phyloP scores from a whole-genome alignment of 2,329 filamentous ascomycete genomes.

The Fusarium poae region DNA sequence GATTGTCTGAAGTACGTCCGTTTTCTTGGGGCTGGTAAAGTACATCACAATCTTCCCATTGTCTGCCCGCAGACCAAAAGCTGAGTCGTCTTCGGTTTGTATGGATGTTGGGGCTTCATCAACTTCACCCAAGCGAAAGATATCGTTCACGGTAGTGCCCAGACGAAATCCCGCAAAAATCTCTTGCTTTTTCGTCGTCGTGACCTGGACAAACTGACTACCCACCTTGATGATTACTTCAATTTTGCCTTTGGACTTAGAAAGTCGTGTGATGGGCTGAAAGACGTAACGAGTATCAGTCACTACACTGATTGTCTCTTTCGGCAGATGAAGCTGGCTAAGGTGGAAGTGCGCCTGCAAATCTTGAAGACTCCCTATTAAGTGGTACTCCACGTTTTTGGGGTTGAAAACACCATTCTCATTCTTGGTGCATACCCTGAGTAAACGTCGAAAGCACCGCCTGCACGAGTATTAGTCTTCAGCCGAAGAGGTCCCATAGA shows the following conservation, averaged over 20 bases:
- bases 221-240: conserved; percentile 77
- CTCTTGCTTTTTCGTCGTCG: conserved; percentile 76
- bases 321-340: conserved; percentile 74
- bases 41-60: conserved; percentile 79
- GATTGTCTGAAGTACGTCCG: conserved; percentile 73
- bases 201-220: conserved; percentile 77
- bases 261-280: conserved; percentile 73
- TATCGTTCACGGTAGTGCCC: conserved; percentile 75
- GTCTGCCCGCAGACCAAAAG: conserved; percentile 76
- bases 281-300: conserved; percentile 75
- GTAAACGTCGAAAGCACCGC: conserved; percentile 74
- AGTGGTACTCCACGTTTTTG: conserved; percentile 73
- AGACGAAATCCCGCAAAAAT: conserved; percentile 72
- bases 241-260: conserved; percentile 77
- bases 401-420: conserved; percentile 73
- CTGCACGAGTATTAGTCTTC: conserved; percentile 41
- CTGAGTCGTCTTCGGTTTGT: conserved; percentile 74
- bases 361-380: conserved; percentile 75
- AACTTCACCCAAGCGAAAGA: conserved; percentile 75
- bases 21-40: conserved; percentile 75
- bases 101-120: conserved; percentile 76
- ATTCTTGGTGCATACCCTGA: conserved; percentile 72
- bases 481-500: no score
- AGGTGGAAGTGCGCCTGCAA: conserved; percentile 76
- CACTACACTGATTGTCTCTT: conserved; percentile 77